These are phyloP conservation scores for Pleurostoma richardsiae DNA, from an alignment of 2,329 filamentous ascomycete genomes.

Conservation along the genomic window DNA sequence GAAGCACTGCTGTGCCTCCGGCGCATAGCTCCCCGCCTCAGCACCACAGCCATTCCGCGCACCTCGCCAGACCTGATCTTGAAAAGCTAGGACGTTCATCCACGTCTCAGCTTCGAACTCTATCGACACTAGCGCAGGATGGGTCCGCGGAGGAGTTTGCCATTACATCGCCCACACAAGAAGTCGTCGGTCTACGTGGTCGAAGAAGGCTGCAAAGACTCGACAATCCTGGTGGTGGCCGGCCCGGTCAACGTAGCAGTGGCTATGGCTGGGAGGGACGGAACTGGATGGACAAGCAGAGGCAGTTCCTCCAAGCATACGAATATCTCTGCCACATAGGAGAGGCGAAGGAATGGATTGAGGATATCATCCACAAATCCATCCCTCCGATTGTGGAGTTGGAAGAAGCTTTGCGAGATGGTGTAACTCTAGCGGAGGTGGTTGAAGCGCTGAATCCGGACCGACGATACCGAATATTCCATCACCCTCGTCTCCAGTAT, in stretches of 20 bases:
- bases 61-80: conserved; percentile 66
- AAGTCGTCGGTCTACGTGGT: conserved; percentile 83
- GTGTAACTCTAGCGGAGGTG: conserved; percentile 89
- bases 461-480: conserved; percentile 75
- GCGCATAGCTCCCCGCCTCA: conserved; percentile 27
- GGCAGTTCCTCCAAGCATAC: conserved; percentile 93
- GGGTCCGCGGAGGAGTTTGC: conserved; percentile 74
- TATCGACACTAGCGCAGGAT: conserved; percentile 77
- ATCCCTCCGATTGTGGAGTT: conserved; percentile 91
- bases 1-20: conserved; percentile 22
- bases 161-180: conserved; percentile 71
- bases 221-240: conserved; percentile 43
- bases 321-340: conserved; percentile 99
- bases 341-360: conserved; percentile 98
- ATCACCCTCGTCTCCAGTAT: conserved; percentile 79
- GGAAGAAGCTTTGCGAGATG: conserved; percentile 87
- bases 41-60: conserved; percentile 27
- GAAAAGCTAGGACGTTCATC: conserved; percentile 81
- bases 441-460: conserved; percentile 84
- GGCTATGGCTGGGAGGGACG: conserved; percentile 71
- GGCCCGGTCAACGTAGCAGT: conserved; percentile 38
- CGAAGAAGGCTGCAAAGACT: conserved; percentile 75
- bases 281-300: conserved; percentile 99
- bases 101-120: conserved; percentile 80
- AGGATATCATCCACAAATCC: conserved; percentile 75